Evolutionary conservation across 2,329 filamentous ascomycete species (phyloP).

Genomic region (Aspergillus carbonarius): DNA sequence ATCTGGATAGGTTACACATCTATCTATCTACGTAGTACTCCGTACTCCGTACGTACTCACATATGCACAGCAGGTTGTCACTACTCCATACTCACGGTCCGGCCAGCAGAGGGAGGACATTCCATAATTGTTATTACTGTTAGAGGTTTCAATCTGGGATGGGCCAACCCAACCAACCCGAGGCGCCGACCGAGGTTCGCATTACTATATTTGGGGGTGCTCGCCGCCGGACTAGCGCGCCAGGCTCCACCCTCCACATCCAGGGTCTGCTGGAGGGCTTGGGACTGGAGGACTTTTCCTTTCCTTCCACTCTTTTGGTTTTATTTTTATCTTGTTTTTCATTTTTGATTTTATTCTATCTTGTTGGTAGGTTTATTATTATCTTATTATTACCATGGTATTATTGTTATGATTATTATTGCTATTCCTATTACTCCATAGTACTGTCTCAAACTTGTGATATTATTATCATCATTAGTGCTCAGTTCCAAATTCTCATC

Average conservation of each 20-base stretch:
- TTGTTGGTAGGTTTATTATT: not conserved
- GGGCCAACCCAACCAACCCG: not conserved
- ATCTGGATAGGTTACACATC: no score
- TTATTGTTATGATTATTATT: not conserved
- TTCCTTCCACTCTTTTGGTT: conserved; percentile 2
- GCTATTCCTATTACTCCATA: not conserved
- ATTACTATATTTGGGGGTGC: not conserved
- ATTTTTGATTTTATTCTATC: not conserved
- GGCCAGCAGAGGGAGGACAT: no score
- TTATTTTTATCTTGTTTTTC: conserved; percentile 1
- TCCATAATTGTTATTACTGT: not conserved
- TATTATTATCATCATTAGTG: not conserved
- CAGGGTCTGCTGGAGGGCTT: conserved; percentile 1
- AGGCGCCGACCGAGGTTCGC: not conserved
- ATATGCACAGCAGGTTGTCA: no score
- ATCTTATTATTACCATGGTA: not conserved
- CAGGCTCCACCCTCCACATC: conserved; percentile 12
- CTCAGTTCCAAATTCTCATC: not conserved
- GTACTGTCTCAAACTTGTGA: not conserved
- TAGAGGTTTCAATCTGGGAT: not conserved
- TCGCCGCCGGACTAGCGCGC: conserved; percentile 4
- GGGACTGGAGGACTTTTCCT: not conserved
- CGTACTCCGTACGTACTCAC: no score
- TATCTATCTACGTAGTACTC: no score
- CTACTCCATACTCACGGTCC: no score